Base-by-base conservation (phyloP, 129 eudicot species). In the Rutidosis leptorrhynchoides region DNA sequence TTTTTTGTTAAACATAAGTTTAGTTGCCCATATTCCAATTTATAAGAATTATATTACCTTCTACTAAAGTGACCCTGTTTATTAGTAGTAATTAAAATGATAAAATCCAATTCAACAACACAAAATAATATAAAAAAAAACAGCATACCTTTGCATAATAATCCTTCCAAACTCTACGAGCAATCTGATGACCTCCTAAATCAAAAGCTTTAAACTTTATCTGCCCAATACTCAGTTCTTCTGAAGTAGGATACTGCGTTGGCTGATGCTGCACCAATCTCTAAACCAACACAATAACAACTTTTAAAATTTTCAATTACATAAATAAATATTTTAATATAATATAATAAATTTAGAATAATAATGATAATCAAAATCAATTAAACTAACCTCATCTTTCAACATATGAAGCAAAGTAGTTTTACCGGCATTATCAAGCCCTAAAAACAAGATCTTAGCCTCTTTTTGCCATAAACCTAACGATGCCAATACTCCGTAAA, bases 391-490 rank as follows among this genome's bases (percentile, higher is more conserved):
- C 98, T 92, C 98, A 27, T 92, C 98, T 85, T 92, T 92, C 80
- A 92, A 78, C 98, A 92, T 92, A 76, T 92, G 96, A 75, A 92
- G 98, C 64, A 92, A 70, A 61, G 98, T 92, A 16, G 98, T 92
- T 74, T 92, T 92, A 10, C 98, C 98, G 21, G 98, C 98, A 75
- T 92, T 92, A 77, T 92, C 98, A 49, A 92, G 98, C 46, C 98
- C 98, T 40, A 92, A 53, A 65, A 92, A 92, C 80, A 92, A 73
- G 70, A 92, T 92, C 85, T 92, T 92, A 0, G 96, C 98, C 78
- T 92, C 98, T 77, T 92, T 92, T 27, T 87, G 98, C 98, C 98
- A 92, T 48, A 92, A 61, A 6, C 98, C 98, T 1, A 92, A 76
- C 65, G 98, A 87, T 6, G 98, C 98, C 63, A 92, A 77, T 23